Evolutionary conservation across 2,329 filamentous ascomycete genomes (phyloP).

Genomic region (Pseudocercospora fuligena): DNA sequence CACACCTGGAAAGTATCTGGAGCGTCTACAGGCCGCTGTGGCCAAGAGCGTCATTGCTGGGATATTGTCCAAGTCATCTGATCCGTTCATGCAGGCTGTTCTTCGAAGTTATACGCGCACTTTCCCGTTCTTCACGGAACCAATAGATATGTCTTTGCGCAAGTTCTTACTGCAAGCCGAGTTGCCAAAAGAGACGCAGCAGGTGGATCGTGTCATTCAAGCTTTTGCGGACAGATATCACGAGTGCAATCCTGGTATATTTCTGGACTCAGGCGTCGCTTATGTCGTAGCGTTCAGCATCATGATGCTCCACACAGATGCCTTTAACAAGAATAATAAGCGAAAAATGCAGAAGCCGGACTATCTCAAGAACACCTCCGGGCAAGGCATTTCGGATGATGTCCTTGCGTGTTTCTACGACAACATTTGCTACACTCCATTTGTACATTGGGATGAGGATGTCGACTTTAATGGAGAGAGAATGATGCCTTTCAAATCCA

Average conservation of each 20-base stretch:
- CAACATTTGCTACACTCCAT: conserved; percentile 97
- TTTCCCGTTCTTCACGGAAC: conserved; percentile 94
- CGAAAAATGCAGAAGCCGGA: conserved; percentile 97
- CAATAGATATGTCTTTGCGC: conserved; percentile 95
- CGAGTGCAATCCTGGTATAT: conserved; percentile 97
- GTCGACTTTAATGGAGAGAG: conserved; percentile 78
- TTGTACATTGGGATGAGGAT: conserved; percentile 97
- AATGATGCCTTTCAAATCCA: conserved; percentile 66
- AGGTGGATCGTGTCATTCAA: conserved; percentile 92
- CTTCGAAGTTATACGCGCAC: conserved; percentile 93
- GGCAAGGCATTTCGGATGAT: conserved; percentile 90
- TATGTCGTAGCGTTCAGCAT: conserved; percentile 98
- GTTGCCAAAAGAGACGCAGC: conserved; percentile 94
- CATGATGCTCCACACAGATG: conserved; percentile 93
- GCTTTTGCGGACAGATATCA: conserved; percentile 96
- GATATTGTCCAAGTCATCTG: conserved; percentile 81
- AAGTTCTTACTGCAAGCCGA: conserved; percentile 97
- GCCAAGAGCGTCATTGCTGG: conserved; percentile 83
- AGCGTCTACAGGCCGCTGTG: conserved; percentile 78
- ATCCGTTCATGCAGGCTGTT: conserved; percentile 81
- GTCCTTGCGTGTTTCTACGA: conserved; percentile 97
- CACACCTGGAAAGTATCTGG: conserved; percentile 85
- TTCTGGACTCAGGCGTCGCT: conserved; percentile 87
- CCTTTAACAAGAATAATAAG: conserved; percentile 99
- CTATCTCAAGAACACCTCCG: conserved; percentile 92